Percentiles rank a stretch among this genome's conserved stretches.
phyloP scores from a whole-genome alignment of 2,329 filamentous ascomycete species.

The Trichoderma sp. region DNA sequence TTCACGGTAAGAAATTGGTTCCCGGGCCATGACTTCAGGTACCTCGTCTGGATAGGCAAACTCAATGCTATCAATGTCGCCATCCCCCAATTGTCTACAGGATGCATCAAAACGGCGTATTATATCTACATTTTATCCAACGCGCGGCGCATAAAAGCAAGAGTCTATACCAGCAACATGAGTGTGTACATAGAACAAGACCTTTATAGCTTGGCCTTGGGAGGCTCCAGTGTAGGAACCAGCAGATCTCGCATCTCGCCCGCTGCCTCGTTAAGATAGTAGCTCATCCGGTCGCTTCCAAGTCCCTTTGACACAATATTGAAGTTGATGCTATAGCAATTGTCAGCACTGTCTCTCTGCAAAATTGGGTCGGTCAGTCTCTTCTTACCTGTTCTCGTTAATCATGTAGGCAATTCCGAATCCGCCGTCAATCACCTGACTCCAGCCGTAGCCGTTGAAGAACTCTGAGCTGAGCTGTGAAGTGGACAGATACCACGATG shows the following conservation, averaged over 20 bases:
- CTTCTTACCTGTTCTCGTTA: constrained; percentile 81
- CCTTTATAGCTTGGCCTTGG: constrained; percentile 81
- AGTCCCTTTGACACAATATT: constrained; percentile 94
- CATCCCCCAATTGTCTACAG: background rate
- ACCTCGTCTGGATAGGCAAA: background rate
- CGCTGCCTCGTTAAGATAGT: constrained; percentile 92
- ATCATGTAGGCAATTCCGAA: constrained; percentile 99
- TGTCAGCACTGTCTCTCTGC: background rate
- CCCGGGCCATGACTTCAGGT: background rate
- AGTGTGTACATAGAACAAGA: background rate
- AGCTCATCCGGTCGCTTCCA: constrained; percentile 88
- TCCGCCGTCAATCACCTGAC: constrained; percentile 91
- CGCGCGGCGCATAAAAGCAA: background rate
- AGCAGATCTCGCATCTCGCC: constrained; percentile 85
- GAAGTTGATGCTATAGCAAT: constrained; percentile 74
- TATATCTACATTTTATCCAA: background rate
- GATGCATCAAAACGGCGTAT: background rate
- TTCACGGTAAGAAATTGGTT: background rate
- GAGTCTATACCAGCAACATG: background rate
- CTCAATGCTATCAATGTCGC: background rate
- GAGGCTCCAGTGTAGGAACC: constrained; percentile 70
- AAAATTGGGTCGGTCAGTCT: background rate
- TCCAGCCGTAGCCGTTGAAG: constrained; percentile 99
- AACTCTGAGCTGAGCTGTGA: constrained; percentile 92
- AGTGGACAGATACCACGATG: constrained; percentile 84